Evolutionary conservation across 208 protist species (phyloP), one percentile per base, ranked within the genome.

Genomic region (Wallacemonas sp.): DNA sequence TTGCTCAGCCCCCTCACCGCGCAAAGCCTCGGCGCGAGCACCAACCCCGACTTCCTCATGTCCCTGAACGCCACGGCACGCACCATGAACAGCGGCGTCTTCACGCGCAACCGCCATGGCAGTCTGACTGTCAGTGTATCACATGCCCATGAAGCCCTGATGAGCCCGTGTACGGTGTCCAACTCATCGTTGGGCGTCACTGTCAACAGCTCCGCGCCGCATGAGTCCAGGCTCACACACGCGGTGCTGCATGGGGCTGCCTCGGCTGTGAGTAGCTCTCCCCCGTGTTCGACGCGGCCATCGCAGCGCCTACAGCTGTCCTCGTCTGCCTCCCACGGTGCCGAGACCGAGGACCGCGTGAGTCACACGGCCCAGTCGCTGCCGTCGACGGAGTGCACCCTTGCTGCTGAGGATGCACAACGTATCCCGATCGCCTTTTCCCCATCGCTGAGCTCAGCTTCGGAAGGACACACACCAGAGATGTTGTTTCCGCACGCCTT

Each of bases 1-100:
- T 4, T 58, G 30, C 34, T 58, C 51, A 58, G 51, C n/a, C 51
- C 51, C 5, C 24, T 58, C 17, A 58, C 51, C 19, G 31, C 51
- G 15, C 30, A 11, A 11, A 58, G 51, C 19, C 51, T 58, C n/a
- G 51, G 51, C 26, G 51, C 30, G 6, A 58, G 51, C 19, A 33
- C 21, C 15, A 58, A 58, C 31, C 51, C 24, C 51, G 51, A 58
- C 8, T 12, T n/a, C 28, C 2, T 58, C 1, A 31, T 5, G 15
- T 58, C 51, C 30, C 51, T 58, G n/a, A 58, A 39, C 51, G 30
- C 3, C 14, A 58, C 51, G 30, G 11, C 14, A 31, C 51, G 28
- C 30, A 58, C 15, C 19, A 5, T 49, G 44, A 4, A 26, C 44
- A 49, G 12, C 44, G 5, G 9, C 36, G 36, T 19, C 44, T 49